phyloP scores from a whole-genome alignment of 805 yeast genomes.

The Suhomyces pyralidae region DNA sequence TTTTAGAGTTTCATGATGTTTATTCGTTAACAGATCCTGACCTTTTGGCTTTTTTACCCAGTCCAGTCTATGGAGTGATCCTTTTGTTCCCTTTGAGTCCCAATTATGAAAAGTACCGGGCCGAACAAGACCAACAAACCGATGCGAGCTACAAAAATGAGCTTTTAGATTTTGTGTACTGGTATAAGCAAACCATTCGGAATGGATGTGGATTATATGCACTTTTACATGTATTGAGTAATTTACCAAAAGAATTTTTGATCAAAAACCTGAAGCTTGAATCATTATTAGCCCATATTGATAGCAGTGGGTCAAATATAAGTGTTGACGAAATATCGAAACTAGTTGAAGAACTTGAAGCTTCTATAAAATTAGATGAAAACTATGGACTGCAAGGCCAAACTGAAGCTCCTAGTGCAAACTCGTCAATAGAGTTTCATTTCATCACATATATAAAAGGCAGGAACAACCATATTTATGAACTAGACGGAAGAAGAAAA shows the following conservation, averaged over 20 bases:
- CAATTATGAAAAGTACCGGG: slow-evolving; percentile 52
- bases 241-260: slow-evolving; percentile 45
- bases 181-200: slow-evolving; percentile 82
- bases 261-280: slow-evolving; percentile 35
- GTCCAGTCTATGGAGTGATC: slow-evolving; percentile 75
- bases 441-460: slow-evolving; percentile 70
- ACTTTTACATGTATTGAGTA: slow-evolving; percentile 57
- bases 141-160: slow-evolving; percentile 21
- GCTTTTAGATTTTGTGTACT: slow-evolving; percentile 40
- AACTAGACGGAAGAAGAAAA: slow-evolving; percentile 82
- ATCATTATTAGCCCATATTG: slow-evolving; percentile 14
- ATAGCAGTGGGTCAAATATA: slow-evolving; percentile 13
- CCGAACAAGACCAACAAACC: slow-evolving; percentile 32
- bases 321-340: slow-evolving; percentile 36
- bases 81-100: slow-evolving; percentile 77
- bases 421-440: slow-evolving; percentile 56
- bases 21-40: slow-evolving; percentile 83
- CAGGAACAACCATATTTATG: slow-evolving; percentile 60
- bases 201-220: slow-evolving; percentile 96
- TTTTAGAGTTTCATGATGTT: slow-evolving; percentile 70
- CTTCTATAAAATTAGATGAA: slow-evolving; percentile 37
- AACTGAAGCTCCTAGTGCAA: slow-evolving; percentile 64
- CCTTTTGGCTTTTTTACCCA: slow-evolving; percentile 73
- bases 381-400: slow-evolving; percentile 54
- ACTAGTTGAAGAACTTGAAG: slow-evolving; percentile 47